Percentiles rank a stretch among this genome's conserved stretches.
Conservation (phyloP, 2,329 filamentous ascomycete genomes). For the Botryotinia calthae region DNA sequence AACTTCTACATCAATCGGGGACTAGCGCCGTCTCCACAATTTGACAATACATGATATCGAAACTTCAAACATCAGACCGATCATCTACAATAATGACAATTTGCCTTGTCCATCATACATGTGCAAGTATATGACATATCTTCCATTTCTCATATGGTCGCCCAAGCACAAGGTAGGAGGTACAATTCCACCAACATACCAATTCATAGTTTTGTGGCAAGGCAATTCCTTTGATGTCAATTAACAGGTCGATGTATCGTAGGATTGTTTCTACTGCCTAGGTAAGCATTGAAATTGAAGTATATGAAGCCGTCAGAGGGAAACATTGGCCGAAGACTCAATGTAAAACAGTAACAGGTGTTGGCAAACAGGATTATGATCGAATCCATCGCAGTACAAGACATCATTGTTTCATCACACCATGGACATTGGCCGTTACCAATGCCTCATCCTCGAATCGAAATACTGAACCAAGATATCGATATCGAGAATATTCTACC, state of each 20-base stretch:
- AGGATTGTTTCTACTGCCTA: background rate
- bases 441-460: background rate
- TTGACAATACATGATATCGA: background rate
- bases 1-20: background rate
- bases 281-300: background rate
- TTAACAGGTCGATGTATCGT: background rate
- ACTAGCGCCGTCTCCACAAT: conserved; percentile 1
- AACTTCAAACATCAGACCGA: background rate
- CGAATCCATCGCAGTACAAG: background rate
- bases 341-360: background rate
- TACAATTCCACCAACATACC: background rate
- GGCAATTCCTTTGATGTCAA: background rate
- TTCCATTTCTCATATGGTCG: background rate
- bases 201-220: background rate
- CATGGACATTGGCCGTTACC: background rate
- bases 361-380: background rate
- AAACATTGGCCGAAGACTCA: background rate
- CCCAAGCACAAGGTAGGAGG: background rate
- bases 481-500: conserved; percentile 20
- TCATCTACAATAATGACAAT: background rate
- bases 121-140: background rate
- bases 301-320: background rate
- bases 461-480: conserved; percentile 24
- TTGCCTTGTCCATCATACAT: background rate
- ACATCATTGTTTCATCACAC: background rate